phyloP scores from a whole-genome alignment of 495 filamentous ascomycete genomes.

The Pyrenula aspistea region DNA sequence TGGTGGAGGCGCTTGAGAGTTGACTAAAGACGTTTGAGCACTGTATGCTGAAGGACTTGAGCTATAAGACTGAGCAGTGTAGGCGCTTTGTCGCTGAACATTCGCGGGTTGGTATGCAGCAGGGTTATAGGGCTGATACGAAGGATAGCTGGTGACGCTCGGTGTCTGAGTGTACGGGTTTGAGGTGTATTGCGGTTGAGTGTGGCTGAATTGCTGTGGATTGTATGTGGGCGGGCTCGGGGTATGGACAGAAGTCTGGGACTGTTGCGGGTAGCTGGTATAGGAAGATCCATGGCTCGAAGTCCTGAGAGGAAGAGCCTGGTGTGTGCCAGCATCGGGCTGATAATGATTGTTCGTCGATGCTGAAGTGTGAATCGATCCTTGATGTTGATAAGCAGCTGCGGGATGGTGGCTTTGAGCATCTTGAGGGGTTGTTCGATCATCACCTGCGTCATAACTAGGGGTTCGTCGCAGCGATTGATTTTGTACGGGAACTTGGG shows the following conservation, averaged over 20 bases:
- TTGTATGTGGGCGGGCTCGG: slow-evolving; percentile 55
- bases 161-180: slow-evolving; percentile 19
- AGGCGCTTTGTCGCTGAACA: slow-evolving; percentile 19
- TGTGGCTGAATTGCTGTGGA: slow-evolving; percentile 63
- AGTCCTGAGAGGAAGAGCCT: slow-evolving; percentile 14
- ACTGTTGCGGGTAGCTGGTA: slow-evolving; percentile 13
- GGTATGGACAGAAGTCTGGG: slow-evolving; percentile 12
- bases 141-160: slow-evolving; percentile 12
- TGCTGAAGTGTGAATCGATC: slow-evolving; percentile 36
- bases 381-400: slow-evolving; percentile 13
- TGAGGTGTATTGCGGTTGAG: slow-evolving; percentile 32
- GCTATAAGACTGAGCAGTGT: slow-evolving; percentile 20
- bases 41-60: slow-evolving; percentile 21
- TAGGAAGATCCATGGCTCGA: slow-evolving; percentile 9
- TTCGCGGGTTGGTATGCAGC: slow-evolving; percentile 45
- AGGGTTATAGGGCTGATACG: slow-evolving; percentile 61
- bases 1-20: slow-evolving; percentile 26
- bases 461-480: slow-evolving; percentile 42
- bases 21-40: slow-evolving; percentile 5
- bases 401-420: slow-evolving; percentile 18
- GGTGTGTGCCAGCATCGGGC: slow-evolving; percentile 11
- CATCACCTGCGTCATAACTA: slow-evolving; percentile 74
- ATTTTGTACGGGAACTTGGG: slow-evolving; percentile 11
- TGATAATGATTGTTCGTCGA: slow-evolving; percentile 21
- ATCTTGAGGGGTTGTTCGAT: slow-evolving; percentile 39